These are phyloP conservation scores for Coemansia aciculifera DNA, from an alignment of 192 early-diverging fungal species.

Conservation along the genomic window DNA sequence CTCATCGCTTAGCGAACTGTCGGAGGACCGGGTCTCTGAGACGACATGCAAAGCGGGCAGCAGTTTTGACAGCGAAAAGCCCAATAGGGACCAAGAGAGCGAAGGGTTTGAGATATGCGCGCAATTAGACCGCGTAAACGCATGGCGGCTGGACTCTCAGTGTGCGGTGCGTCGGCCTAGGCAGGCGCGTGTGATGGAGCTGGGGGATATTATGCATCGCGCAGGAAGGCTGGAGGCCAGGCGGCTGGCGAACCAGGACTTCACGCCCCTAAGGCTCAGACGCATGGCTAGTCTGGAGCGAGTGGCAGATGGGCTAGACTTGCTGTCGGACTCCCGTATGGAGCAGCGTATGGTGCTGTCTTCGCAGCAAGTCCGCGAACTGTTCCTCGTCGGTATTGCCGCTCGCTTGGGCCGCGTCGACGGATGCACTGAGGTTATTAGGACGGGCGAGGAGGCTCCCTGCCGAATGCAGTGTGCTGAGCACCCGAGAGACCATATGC, in stretches of 20 bases:
- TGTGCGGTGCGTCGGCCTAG: conserved; percentile 20
- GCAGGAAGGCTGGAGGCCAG: conserved; percentile 29
- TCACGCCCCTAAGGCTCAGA: conserved; percentile 19
- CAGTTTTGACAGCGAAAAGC: background rate
- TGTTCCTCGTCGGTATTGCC: conserved; percentile 30
- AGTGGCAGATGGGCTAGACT: conserved; percentile 10
- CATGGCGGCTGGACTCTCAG: conserved; percentile 34
- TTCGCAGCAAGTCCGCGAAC: conserved; percentile 16
- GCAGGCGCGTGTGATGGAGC: conserved; percentile 18
- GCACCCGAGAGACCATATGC: conserved; percentile 44
- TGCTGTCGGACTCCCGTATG: background rate
- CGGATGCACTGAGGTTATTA: background rate
- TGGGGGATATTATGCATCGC: conserved; percentile 37
- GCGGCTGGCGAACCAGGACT: conserved; percentile 44
- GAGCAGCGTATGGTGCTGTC: conserved; percentile 4
- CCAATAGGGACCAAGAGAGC: background rate
- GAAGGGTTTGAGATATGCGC: conserved; percentile 26
- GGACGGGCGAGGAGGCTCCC: background rate
- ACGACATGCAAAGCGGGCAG: background rate
- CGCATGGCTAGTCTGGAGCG: conserved; percentile 29
- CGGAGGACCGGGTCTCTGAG: background rate
- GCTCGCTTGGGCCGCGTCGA: conserved; percentile 16
- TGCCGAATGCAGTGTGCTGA: conserved; percentile 1
- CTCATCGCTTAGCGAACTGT: conserved; percentile 10
- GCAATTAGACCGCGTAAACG: conserved; percentile 30